These are phyloP conservation scores for Erucastrum elatum DNA, from an alignment of 345 rosid genomes.

Conservation along the genomic window DNA sequence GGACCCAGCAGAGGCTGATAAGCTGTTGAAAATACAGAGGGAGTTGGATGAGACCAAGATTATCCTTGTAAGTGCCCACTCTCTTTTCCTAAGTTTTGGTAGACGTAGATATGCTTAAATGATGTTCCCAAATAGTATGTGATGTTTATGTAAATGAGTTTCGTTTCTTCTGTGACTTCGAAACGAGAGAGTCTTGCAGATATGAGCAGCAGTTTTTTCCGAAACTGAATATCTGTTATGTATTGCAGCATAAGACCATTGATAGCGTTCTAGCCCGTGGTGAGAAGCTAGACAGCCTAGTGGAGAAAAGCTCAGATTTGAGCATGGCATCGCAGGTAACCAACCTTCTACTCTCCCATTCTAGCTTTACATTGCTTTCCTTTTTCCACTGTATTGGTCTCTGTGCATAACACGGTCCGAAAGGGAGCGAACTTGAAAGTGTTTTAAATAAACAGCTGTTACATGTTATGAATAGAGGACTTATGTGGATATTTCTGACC, in stretches of 20 bases:
- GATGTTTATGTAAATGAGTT: neutral
- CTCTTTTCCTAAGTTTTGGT: neutral
- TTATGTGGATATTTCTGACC: neutral
- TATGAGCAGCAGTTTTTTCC: no score
- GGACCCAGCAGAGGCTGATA: neutral
- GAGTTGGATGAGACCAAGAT: neutral
- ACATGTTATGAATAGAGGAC: neutral
- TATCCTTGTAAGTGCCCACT: neutral
- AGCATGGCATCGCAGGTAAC: neutral
- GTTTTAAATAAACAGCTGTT: neutral
- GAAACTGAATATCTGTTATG: neutral
- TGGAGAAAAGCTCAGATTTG: neutral
- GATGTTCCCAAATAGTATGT: neutral
- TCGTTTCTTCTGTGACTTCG: neutral
- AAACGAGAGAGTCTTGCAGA: neutral
- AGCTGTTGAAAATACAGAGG: neutral
- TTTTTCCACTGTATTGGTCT: neutral
- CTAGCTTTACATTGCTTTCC: neutral
- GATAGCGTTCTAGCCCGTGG: neutral
- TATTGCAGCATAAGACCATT: neutral
- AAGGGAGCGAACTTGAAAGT: neutral
- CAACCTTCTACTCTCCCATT: neutral
- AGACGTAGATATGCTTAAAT: neutral
- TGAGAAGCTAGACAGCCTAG: neutral
- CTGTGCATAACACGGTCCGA: neutral